These are phyloP conservation scores for Penicillium psychrofluorescens DNA, from an alignment of 495 filamentous ascomycete species.

Conservation along the genomic window DNA sequence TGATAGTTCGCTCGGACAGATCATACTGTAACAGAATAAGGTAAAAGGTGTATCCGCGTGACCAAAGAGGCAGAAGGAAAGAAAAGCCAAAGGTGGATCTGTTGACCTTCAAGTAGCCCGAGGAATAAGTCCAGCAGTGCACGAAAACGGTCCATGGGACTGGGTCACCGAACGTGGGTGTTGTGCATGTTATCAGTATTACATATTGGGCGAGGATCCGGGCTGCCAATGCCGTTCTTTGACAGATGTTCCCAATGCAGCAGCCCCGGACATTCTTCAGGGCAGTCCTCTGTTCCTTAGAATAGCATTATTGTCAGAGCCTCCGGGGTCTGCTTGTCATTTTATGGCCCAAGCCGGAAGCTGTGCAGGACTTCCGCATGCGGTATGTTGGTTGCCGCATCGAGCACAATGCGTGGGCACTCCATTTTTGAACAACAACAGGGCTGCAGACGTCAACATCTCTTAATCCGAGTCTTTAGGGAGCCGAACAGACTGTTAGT, in stretches of 20 bases:
- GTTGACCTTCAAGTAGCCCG: slow-evolving; percentile 26
- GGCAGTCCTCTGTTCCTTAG: not conserved
- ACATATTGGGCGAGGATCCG: slow-evolving; percentile 20
- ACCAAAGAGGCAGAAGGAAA: slow-evolving; percentile 9
- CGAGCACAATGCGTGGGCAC: slow-evolving; percentile 22
- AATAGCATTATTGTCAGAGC: slow-evolving; percentile 6
- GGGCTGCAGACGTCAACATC: not conserved
- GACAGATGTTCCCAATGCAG: slow-evolving; percentile 21
- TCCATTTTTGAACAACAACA: slow-evolving; percentile 7
- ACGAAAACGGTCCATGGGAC: slow-evolving; percentile 39
- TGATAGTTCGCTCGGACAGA: not conserved
- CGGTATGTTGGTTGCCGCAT: slow-evolving; percentile 22
- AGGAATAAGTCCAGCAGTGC: slow-evolving; percentile 13
- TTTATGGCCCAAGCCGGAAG: slow-evolving; percentile 10
- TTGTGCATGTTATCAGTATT: slow-evolving; percentile 27
- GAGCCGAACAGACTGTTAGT: no score
- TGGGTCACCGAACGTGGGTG: slow-evolving; percentile 18
- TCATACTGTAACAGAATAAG: no score
- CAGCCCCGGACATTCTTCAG: not conserved
- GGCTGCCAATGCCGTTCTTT: slow-evolving; percentile 6
- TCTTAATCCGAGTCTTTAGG: no score
- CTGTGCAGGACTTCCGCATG: slow-evolving; percentile 19
- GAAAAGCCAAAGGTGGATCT: slow-evolving; percentile 13
- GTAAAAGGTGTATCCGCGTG: slow-evolving; percentile 4
- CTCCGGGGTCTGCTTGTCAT: not conserved